A percentile compares a stretch with the other conserved stretches of the same genome.
phyloP scores from a whole-genome alignment of 768 basidiomycete species.

The Mycena floridula region DNA sequence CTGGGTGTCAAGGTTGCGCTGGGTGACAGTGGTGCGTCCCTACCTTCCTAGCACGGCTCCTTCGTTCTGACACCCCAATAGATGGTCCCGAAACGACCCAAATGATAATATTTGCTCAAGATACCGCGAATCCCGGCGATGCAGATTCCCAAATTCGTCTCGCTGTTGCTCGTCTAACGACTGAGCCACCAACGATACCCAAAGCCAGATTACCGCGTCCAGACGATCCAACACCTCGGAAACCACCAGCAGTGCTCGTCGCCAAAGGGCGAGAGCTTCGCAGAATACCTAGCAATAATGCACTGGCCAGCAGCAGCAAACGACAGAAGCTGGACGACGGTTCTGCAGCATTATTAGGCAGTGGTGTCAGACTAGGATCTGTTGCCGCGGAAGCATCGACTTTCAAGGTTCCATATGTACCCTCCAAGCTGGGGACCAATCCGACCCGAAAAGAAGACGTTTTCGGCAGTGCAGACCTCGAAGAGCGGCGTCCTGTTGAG shows the following conservation, averaged over 20 bases:
- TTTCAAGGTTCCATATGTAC: conserved; percentile 52
- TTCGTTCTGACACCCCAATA: conserved; percentile 15
- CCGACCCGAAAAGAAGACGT: conserved; percentile 31
- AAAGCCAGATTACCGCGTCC: conserved; percentile 48
- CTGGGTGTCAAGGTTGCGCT: conserved; percentile 62
- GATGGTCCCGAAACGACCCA: conserved; percentile 68
- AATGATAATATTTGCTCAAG: conserved; percentile 47
- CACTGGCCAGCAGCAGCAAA: conserved; percentile 16
- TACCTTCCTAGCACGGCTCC: neutral
- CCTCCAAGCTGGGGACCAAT: too few relatives aligned
- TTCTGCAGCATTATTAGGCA: conserved; percentile 29
- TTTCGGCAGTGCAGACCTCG: conserved; percentile 20
- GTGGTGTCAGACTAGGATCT: conserved; percentile 19
- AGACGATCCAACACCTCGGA: conserved; percentile 75
- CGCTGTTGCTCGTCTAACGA: conserved; percentile 51
- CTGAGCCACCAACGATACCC: conserved; percentile 30
- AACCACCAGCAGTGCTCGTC: conserved; percentile 43
- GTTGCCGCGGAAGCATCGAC: conserved; percentile 1
- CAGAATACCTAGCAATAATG: conserved; percentile 1
- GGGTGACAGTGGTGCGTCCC: conserved; percentile 55
- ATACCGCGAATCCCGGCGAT: conserved; percentile 21
- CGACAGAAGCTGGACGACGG: conserved; percentile 24
- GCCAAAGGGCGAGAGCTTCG: conserved; percentile 2
- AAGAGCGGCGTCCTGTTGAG: conserved; percentile 9
- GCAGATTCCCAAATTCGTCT: conserved; percentile 37